Evolutionary conservation across 192 early-diverging fungal species (phyloP), one percentile per base, ranked within the genome.

Genomic region (Pilaira anomala): DNA sequence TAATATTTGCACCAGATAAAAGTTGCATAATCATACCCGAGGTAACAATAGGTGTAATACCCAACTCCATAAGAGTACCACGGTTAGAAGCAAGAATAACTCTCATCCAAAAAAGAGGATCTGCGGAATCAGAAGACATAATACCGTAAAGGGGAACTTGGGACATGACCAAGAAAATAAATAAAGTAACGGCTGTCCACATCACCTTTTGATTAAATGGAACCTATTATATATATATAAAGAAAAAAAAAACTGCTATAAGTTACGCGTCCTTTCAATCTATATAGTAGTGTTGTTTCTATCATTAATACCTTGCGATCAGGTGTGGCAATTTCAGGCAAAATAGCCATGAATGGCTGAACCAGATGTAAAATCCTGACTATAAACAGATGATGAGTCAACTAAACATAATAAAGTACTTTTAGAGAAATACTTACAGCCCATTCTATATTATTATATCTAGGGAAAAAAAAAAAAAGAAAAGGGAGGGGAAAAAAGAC

Each of bases 11-110:
- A 55, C 98, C 98, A 11, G 96, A 95, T 56, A 99, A 81, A 60
- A 99, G 77, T 83, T 99, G 98, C 98, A 99, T 99, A 66, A 99
- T 98, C 98, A 99, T 99, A 40, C 98, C 96, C 7, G 96, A 98
- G 13, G 98, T 98, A 51, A 99, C 91, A 72, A 99, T 94, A 26
- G 98, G 98, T 22, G 96, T 98, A 67, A 99, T 99, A 79, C 98
- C 98, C 78, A 98, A 85, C 80, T 99, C 98, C 98, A 99, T 99
- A 39, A 99, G 79, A 33, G 98, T 99, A 73, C 98, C 98, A 78
- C 98, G 90, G 86, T 99, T 99, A 36, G 94, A 97, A 48, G 98
- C 98, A 62, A 99, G 85, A 70, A 99, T 99, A 33, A 96, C 94
- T 86, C 98, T 93, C 88, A 99, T 90, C 98, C 98, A 99, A 84